Evolutionary conservation across 352 stramenopile species (phyloP).

Genomic region (Thraustotheca clavata): DNA sequence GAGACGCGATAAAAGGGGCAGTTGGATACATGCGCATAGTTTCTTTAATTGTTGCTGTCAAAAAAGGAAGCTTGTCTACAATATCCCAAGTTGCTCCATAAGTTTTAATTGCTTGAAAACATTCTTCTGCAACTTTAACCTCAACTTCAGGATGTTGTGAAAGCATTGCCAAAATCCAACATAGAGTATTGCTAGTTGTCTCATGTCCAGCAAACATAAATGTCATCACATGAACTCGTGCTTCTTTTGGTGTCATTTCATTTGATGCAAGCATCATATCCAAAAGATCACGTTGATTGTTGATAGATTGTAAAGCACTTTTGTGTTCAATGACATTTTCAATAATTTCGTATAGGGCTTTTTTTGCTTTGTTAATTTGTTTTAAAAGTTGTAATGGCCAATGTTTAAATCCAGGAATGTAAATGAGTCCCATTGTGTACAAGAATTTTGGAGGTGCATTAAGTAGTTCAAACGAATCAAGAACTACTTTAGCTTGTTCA

Average conservation of each 20-base stretch:
- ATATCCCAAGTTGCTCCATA: not conserved
- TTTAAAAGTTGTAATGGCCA: not conserved
- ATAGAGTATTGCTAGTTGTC: slow-evolving; percentile 6
- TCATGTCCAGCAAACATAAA: slow-evolving; percentile 20
- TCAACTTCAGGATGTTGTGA: not conserved
- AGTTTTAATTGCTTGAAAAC: not conserved
- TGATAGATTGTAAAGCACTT: not conserved
- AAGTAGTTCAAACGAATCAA: not conserved
- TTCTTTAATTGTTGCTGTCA: slow-evolving; percentile 6
- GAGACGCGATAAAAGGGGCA: not conserved
- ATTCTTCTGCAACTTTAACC: not conserved
- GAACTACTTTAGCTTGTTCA: not conserved
- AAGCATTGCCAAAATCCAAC: not conserved
- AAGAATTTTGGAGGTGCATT: not conserved
- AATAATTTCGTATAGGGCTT: not conserved
- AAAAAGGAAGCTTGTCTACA: not conserved
- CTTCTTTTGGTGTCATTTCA: not conserved
- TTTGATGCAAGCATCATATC: slow-evolving; percentile 3
- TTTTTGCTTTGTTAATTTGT: not conserved
- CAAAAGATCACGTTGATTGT: not conserved
- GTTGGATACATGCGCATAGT: slow-evolving; percentile 9
- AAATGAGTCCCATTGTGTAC: not conserved
- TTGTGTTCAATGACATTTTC: slow-evolving; percentile 7
- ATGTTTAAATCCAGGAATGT: not conserved
- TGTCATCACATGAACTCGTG: slow-evolving; percentile 10